Evolutionary conservation across 176 grass and related monocot species (phyloP), one percentile per base, ranked within the genome.

Genomic region (Oryza rufipogon): DNA sequence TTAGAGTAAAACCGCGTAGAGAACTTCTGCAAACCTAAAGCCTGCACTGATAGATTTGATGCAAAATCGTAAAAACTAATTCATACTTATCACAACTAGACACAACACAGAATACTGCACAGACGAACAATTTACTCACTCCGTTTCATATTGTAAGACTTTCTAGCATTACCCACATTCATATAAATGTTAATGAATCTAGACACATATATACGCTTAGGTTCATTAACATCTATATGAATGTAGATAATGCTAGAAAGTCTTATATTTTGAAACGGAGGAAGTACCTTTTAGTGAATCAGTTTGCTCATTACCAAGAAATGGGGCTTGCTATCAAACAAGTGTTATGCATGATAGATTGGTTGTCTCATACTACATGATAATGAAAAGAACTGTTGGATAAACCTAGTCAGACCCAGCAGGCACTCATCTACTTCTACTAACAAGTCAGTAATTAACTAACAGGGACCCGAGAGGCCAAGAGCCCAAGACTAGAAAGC

Each of bases 401-500:
- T 90, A 63, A 23, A 63, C 58, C 48, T 61, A 49, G 33, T 41
- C 79, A 79, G 41, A 66, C 75, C 34, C 32, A 76, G 1, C 79
- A 69, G 48, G n/a, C 68, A 80, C 11, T 6, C 64, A 0, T n/a
- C 38, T 26, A 0, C 30, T 32, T n/a, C 28, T 26, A 68, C 73
- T 46, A n/a, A 6, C 1, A 58, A 15, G 54, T 58, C 19, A 58
- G 54, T n/a, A 58, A 49, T 44, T n/a, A 58, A 49, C 10, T 44
- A 44, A 52, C 14, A 81, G 64, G 41, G 77, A 77, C 66, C 77
- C 34, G 46, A 44, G 46, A 67, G 42, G 42, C 42, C 42, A 44
- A 44, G 7, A 44, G 42, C 42, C 41, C 42, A 44, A 44, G 42
- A 44, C 42, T 64, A 49, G 49, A 73, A 74, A 20, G n/a, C 38